Percentiles rank a stretch among this genome's conserved stretches.
phyloP scores from a whole-genome alignment of 768 basidiomycete species.

The Coprinopsis marcescibilis region DNA sequence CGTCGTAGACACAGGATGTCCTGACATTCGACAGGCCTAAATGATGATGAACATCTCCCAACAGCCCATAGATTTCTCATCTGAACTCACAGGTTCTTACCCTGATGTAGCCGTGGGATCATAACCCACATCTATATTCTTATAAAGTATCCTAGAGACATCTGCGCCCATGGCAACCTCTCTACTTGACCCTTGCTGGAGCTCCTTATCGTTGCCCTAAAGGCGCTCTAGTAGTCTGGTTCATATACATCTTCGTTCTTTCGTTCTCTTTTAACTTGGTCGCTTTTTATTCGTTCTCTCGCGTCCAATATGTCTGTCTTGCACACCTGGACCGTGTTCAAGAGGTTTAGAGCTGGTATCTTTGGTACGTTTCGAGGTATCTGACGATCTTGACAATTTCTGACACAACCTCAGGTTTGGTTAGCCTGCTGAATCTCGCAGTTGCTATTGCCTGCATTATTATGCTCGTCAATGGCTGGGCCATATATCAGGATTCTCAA shows the following conservation, averaged over 20 bases:
- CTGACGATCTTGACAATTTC: conserved; percentile 1
- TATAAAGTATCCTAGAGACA: conserved; percentile 4
- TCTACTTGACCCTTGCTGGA: conserved; percentile 3
- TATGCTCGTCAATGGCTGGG: conserved; percentile 31
- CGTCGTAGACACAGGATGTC: not conserved
- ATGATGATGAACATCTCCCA: not conserved
- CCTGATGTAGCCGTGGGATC: not conserved
- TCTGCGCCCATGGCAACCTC: conserved; percentile 2
- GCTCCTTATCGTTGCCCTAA: conserved; percentile 22
- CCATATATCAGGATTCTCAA: conserved; percentile 24
- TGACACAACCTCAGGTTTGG: conserved; percentile 20
- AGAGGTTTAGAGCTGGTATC: conserved; percentile 24
- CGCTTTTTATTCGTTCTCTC: conserved; percentile 12
- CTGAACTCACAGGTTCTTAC: not conserved
- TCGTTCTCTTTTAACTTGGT: conserved; percentile 13
- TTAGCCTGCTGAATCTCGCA: conserved; percentile 26
- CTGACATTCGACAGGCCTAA: not conserved
- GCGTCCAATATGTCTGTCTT: conserved; percentile 19
- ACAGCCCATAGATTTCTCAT: not conserved
- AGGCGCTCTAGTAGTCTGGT: conserved; percentile 24
- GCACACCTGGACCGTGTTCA: conserved; percentile 27
- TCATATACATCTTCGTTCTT: conserved; percentile 18
- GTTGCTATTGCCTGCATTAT: conserved; percentile 27
- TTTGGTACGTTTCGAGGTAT: conserved; percentile 27
- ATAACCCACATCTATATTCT: not conserved